phyloP scores from a whole-genome alignment of 2,329 filamentous ascomycete genomes.

The Ophiostoma himal-ulmi region DNA sequence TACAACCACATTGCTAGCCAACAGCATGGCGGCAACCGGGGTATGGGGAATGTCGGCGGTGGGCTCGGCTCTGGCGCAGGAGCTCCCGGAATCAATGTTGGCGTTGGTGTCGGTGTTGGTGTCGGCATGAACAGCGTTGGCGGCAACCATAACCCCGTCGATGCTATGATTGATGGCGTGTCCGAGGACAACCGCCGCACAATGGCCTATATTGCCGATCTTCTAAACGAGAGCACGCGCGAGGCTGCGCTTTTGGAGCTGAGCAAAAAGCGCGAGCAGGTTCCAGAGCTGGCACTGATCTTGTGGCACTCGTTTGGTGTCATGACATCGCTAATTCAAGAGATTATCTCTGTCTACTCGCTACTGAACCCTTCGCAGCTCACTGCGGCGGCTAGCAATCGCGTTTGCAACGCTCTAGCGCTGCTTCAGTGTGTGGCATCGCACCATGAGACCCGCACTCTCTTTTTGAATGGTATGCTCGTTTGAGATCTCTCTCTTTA shows the following conservation, averaged over 20 bases:
- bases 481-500: no score
- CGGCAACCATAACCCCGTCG: constrained; percentile 53
- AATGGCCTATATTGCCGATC: constrained; percentile 86
- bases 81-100: constrained; percentile 29
- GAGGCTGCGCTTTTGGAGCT: constrained; percentile 90
- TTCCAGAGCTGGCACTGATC: constrained; percentile 90
- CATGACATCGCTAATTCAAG: constrained; percentile 94
- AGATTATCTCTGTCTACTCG: constrained; percentile 98
- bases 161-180: constrained; percentile 56
- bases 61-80: constrained; percentile 39
- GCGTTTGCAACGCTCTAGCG: constrained; percentile 94
- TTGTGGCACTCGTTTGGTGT: constrained; percentile 98
- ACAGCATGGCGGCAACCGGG: constrained; percentile 18
- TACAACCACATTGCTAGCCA: constrained; percentile 62
- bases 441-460: constrained; percentile 88
- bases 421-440: constrained; percentile 95
- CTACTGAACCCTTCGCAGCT: constrained; percentile 94
- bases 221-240: constrained; percentile 78
- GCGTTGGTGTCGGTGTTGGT: constrained; percentile 51
- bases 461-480: constrained; percentile 80
- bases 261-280: constrained; percentile 97
- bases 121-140: constrained; percentile 34
- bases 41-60: constrained; percentile 31
- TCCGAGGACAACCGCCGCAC: constrained; percentile 89
- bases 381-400: constrained; percentile 93